A percentile compares a stretch with the other conserved stretches of the same genome.
These are phyloP conservation scores for Pseudogymnoascus sp. DNA, from an alignment of 2,329 filamentous ascomycete genomes.

Conservation along the genomic window DNA sequence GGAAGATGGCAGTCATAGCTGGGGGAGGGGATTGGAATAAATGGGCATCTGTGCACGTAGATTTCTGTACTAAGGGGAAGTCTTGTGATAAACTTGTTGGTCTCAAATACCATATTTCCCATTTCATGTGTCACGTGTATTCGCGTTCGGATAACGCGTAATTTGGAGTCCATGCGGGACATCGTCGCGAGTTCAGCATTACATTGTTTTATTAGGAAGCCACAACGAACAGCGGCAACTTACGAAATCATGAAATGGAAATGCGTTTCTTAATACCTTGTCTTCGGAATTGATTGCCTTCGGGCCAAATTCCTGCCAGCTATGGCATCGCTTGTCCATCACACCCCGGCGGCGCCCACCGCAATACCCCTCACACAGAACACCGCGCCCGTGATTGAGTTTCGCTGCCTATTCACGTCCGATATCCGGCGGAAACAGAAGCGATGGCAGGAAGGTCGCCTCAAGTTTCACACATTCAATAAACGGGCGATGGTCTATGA, in stretches of 20 bases:
- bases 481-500: conserved; percentile 86
- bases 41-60: not conserved
- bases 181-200: not conserved
- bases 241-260: not conserved
- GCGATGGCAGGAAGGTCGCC: conserved; percentile 83
- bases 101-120: not conserved
- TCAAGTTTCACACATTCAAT: conserved; percentile 87
- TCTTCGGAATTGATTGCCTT: not conserved
- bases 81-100: not conserved
- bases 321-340: not conserved
- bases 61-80: not conserved
- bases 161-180: not conserved
- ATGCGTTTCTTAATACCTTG: not conserved
- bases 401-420: conserved; percentile 76
- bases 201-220: not conserved
- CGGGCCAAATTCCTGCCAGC: not conserved
- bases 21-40: not conserved
- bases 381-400: conserved; percentile 72
- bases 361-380: conserved; percentile 28
- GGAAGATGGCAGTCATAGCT: not conserved
- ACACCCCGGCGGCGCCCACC: not conserved
- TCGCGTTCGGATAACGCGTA: conserved; percentile 8
- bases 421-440: conserved; percentile 83
- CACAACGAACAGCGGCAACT: not conserved
- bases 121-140: not conserved